phyloP scores from a whole-genome alignment of 345 rosid species.

The Eucalyptus brandiana region DNA sequence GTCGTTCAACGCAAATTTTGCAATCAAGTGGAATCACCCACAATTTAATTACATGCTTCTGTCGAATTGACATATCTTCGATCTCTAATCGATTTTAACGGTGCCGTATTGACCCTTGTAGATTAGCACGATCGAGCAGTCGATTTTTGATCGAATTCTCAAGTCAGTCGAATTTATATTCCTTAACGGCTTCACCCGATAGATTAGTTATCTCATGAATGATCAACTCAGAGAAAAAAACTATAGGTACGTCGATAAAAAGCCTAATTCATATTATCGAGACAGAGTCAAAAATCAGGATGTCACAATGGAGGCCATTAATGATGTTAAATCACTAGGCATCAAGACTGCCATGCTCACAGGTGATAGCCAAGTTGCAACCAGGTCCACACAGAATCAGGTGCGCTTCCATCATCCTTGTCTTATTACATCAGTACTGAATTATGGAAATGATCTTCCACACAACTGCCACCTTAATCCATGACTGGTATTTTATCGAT shows the following conservation, averaged over 20 bases:
- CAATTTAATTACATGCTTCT: no score
- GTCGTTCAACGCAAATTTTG: accelerated
- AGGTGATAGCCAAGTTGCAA: constrained; percentile 56
- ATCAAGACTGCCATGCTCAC: constrained; percentile 63
- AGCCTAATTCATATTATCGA: no score
- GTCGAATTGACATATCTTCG: accelerated
- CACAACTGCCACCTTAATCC: neutral
- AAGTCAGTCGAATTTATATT: no score
- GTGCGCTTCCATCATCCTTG: constrained; percentile 4
- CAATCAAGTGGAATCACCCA: accelerated
- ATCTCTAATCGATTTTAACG: accelerated
- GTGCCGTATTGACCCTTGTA: no score
- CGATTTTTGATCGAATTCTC: no score
- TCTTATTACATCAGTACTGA: neutral
- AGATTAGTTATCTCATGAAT: no score
- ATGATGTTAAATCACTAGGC: constrained; percentile 39
- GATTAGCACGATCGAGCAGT: accelerated
- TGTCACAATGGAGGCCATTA: constrained; percentile 29
- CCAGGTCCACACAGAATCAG: constrained; percentile 58
- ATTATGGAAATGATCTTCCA: neutral
- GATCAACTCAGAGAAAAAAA: accelerated
- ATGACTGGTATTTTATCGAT: neutral
- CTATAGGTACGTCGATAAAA: accelerated
- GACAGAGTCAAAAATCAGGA: accelerated
- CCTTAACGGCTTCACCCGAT: accelerated